Percentiles rank a stretch among this genome's conserved stretches.
phyloP scores from a whole-genome alignment of 768 basidiomycete genomes.

The Phylloporus sp. region DNA sequence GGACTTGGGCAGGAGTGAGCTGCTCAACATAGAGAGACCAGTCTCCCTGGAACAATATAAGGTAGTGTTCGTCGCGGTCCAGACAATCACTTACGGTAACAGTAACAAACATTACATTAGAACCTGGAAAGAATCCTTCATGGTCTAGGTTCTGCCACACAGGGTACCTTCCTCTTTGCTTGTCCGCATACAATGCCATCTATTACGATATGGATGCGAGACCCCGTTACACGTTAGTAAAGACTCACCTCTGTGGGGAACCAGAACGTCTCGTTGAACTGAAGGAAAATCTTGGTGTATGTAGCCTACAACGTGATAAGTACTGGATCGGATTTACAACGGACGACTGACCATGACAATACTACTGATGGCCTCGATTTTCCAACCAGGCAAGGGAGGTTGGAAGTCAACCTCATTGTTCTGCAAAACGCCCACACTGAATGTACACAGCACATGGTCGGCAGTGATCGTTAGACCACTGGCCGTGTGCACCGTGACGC shows the following conservation, averaged over 20 bases:
- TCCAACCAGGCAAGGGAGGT: conserved; percentile 54
- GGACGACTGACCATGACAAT: conserved; percentile 47
- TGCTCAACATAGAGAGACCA: conserved; percentile 54
- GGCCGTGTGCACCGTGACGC: conserved; percentile 44
- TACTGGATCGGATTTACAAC: background rate
- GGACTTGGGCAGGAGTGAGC: conserved; percentile 42
- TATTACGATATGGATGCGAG: background rate
- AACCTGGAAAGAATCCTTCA: conserved; percentile 52
- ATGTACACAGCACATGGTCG: conserved; percentile 61
- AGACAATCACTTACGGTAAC: conserved; percentile 18
- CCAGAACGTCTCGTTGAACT: conserved; percentile 60
- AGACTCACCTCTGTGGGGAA: conserved; percentile 38
- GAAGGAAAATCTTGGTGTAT: conserved; percentile 66
- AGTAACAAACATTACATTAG: conserved; percentile 38
- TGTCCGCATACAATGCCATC: conserved; percentile 51
- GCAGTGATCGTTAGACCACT: conserved; percentile 42
- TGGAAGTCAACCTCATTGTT: conserved; percentile 53
- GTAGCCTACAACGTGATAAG: conserved; percentile 35
- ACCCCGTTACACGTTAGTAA: background rate
- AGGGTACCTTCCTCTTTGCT: conserved; percentile 54
- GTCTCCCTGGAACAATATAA: conserved; percentile 41
- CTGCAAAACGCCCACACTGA: conserved; percentile 68
- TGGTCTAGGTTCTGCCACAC: conserved; percentile 66
- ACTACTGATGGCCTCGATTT: conserved; percentile 57
- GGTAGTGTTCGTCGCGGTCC: background rate